Conservation (phyloP, 2,329 filamentous ascomycete species). For the Alternaria solani region DNA sequence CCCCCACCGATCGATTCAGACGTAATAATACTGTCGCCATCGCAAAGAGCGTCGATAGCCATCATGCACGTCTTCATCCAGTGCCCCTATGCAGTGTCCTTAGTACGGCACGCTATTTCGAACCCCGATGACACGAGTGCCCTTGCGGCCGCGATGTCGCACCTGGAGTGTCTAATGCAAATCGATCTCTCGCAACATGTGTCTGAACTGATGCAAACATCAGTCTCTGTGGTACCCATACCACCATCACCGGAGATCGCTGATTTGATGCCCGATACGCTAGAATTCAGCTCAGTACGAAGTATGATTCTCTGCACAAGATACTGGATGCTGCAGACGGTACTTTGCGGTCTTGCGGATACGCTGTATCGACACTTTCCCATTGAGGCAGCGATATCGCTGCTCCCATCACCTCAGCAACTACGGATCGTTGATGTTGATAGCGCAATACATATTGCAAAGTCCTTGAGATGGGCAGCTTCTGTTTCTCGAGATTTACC, state of each 20-base stretch:
- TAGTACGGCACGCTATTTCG: slow-evolving; percentile 29
- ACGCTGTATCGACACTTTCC: slow-evolving; percentile 36
- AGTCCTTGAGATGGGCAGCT: slow-evolving; percentile 32
- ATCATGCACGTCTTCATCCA: slow-evolving; percentile 45
- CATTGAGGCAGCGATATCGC: slow-evolving; percentile 19
- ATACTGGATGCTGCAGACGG: slow-evolving; percentile 38
- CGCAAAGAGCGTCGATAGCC: slow-evolving; percentile 32
- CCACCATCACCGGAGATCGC: slow-evolving; percentile 26
- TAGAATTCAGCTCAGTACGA: slow-evolving; percentile 34
- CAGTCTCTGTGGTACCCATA: slow-evolving; percentile 15
- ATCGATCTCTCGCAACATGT: slow-evolving; percentile 27
- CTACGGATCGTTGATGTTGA: slow-evolving; percentile 29
- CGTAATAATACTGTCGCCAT: slow-evolving; percentile 13
- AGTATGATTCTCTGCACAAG: slow-evolving; percentile 34
- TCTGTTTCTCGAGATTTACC: slow-evolving; percentile 31
- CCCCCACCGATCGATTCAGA: slow-evolving; percentile 21
- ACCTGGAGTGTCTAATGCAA: slow-evolving; percentile 34
- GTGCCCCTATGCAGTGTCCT: slow-evolving; percentile 34
- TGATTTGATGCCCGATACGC: slow-evolving; percentile 30
- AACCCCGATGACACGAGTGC: slow-evolving; percentile 28
- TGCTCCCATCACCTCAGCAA: slow-evolving; percentile 25
- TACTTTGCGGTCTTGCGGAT: slow-evolving; percentile 36
- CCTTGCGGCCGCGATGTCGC: slow-evolving; percentile 32
- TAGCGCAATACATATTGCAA: slow-evolving; percentile 31
- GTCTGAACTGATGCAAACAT: slow-evolving; percentile 23